Evolutionary conservation across 257 asterid genomes (phyloP).

Genomic region (Misopates orontium): DNA sequence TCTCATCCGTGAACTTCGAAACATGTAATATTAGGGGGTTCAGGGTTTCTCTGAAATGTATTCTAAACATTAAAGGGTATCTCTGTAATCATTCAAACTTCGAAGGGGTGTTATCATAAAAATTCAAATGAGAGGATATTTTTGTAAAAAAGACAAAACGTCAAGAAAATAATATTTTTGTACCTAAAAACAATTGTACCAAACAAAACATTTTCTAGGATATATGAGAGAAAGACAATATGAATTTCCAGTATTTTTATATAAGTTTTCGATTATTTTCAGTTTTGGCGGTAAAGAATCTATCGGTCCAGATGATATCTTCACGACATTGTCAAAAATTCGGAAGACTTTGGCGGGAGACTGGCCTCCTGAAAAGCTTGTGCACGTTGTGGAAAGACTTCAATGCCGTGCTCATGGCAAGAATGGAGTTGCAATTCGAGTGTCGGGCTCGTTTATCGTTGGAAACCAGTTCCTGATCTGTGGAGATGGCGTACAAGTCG

Average conservation of each 20-base stretch:
- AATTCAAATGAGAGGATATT: no score
- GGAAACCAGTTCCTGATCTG: slow-evolving; percentile 95
- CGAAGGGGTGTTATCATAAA: no score
- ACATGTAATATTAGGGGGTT: no score
- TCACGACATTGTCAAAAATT: slow-evolving; percentile 55
- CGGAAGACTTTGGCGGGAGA: slow-evolving; percentile 86
- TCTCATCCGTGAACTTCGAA: no score
- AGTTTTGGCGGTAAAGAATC: slow-evolving; percentile 81
- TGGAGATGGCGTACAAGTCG: slow-evolving; percentile 94
- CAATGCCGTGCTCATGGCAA: slow-evolving; percentile 80
- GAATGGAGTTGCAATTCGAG: slow-evolving; percentile 81
- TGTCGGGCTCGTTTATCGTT: slow-evolving; percentile 75
- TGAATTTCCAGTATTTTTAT: slow-evolving; percentile 27
- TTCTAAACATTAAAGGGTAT: no score
- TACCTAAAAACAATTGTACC: no score
- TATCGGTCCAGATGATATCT: slow-evolving; percentile 58
- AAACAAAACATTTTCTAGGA: no score
- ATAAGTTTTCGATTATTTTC: slow-evolving; percentile 25
- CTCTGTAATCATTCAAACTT: no score
- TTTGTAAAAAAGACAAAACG: no score
- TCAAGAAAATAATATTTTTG: no score
- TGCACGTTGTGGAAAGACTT: slow-evolving; percentile 93
- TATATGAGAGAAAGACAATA: no score
- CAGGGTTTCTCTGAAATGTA: no score
- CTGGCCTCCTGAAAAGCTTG: slow-evolving; percentile 94